Percentiles rank a stretch among this genome's conserved stretches.
Conservation (phyloP, 2,329 filamentous ascomycete species). For the Colletotrichum sansevieriae region DNA sequence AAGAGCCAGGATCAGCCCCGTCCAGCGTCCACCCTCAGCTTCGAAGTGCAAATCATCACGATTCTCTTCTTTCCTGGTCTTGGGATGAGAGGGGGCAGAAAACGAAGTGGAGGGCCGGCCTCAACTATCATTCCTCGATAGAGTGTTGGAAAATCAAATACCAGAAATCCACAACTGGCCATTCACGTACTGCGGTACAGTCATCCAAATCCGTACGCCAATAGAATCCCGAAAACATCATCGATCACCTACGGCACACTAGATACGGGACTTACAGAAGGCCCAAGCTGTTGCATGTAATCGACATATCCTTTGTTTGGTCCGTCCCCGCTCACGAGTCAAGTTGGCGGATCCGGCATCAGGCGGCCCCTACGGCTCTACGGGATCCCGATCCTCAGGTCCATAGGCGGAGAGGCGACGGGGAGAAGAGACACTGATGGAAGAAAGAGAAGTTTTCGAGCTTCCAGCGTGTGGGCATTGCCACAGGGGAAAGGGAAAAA, state of each 20-base stretch:
- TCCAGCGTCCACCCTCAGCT: slow-evolving; percentile 4
- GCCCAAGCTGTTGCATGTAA: slow-evolving; percentile 22
- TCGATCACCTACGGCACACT: slow-evolving; percentile 23
- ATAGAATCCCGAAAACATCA: slow-evolving; percentile 22
- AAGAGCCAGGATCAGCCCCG: slow-evolving; percentile 22
- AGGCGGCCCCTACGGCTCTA: slow-evolving; percentile 15
- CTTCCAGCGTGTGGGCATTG: not conserved
- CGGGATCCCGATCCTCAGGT: slow-evolving; percentile 26
- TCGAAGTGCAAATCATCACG: slow-evolving; percentile 10
- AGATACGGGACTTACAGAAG: not conserved
- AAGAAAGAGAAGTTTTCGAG: slow-evolving; percentile 27
- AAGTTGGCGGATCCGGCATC: slow-evolving; percentile 40
- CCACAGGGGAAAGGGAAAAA: no score
- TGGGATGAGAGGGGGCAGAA: slow-evolving; percentile 13
- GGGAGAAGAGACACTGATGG: not conserved
- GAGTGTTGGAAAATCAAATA: slow-evolving; percentile 26
- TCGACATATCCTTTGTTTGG: slow-evolving; percentile 26
- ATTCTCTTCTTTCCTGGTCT: not conserved
- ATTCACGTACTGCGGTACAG: slow-evolving; percentile 4
- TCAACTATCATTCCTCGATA: slow-evolving; percentile 32
- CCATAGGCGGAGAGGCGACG: slow-evolving; percentile 12
- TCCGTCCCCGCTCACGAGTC: slow-evolving; percentile 30
- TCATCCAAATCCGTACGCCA: slow-evolving; percentile 17
- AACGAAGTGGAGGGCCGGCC: slow-evolving; percentile 26
- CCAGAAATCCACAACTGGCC: slow-evolving; percentile 20